Evolutionary conservation across 1,284 basidiomycete species (phyloP).

Genomic region (Naganishia cerealis): DNA sequence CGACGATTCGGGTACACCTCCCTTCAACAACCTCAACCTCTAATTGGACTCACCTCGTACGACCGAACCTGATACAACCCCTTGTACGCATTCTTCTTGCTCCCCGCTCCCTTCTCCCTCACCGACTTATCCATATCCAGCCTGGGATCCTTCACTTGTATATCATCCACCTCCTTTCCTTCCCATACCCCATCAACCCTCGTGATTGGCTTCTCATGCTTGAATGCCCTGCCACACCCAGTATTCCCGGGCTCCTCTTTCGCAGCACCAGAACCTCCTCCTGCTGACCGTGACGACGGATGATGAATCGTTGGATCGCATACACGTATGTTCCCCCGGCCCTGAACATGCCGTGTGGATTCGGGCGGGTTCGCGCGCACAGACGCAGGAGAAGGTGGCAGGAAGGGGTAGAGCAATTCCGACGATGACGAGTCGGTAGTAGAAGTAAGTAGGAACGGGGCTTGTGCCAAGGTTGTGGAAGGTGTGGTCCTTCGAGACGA

Average conservation of each 20-base stretch:
- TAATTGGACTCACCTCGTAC: conserved; percentile 47
- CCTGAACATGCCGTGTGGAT: conserved; percentile 12
- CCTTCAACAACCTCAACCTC: not conserved
- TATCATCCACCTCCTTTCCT: conserved; percentile 36
- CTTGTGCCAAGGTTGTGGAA: not conserved
- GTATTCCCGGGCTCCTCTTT: conserved; percentile 5
- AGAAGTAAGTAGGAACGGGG: not conserved
- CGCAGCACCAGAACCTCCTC: not conserved
- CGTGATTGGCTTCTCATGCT: conserved; percentile 39
- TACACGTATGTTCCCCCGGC: conserved; percentile 8
- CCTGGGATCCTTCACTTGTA: conserved; percentile 44
- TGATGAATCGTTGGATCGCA: conserved; percentile 19
- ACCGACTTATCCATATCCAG: conserved; percentile 37
- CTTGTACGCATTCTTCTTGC: conserved; percentile 39
- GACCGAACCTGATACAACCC: conserved; percentile 39
- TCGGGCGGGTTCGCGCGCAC: conserved; percentile 11
- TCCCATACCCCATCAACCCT: conserved; percentile 45
- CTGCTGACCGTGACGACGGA: not conserved
- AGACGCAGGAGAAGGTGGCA: conserved; percentile 8
- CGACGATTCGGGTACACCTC: not conserved
- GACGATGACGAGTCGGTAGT: not conserved
- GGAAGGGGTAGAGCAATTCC: not conserved
- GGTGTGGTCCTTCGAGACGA: not conserved
- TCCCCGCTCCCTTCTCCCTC: conserved; percentile 40
- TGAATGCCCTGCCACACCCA: conserved; percentile 18